phyloP scores from a whole-genome alignment of 192 early-diverging fungal genomes.

The Cladochytrium replicatum region DNA sequence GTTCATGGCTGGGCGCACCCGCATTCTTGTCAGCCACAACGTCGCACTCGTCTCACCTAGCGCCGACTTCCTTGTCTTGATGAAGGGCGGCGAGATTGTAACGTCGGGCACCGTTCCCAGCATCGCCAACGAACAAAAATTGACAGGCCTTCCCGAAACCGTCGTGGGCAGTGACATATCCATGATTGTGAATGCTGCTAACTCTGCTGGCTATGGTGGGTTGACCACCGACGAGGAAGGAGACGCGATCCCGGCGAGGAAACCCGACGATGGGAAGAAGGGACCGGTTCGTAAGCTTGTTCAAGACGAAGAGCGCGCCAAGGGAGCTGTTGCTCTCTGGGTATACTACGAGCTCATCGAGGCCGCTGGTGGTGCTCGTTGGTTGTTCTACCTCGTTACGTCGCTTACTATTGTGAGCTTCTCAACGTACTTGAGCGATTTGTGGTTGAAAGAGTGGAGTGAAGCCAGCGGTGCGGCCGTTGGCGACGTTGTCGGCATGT shows the following conservation, averaged over 20 bases:
- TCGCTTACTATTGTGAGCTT: conserved; percentile 7
- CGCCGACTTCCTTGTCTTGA: conserved; percentile 28
- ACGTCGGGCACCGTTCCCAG: conserved; percentile 18
- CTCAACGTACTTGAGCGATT: conserved; percentile 20
- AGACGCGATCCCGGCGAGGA: no score
- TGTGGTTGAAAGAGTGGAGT: conserved; percentile 33
- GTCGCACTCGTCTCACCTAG: conserved; percentile 29
- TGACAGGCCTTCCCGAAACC: conserved; percentile 5
- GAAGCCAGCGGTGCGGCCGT: conserved; percentile 7
- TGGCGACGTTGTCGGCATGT: not conserved
- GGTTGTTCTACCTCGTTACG: conserved; percentile 13
- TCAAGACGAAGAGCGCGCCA: conserved; percentile 24
- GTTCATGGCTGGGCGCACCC: conserved; percentile 65
- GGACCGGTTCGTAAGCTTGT: conserved; percentile 25
- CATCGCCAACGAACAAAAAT: conserved; percentile 7
- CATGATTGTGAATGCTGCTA: no score
- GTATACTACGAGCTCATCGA: conserved; percentile 30
- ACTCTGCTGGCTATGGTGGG: not conserved
- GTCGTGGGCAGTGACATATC: conserved; percentile 11
- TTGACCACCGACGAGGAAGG: not conserved
- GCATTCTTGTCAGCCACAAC: conserved; percentile 83
- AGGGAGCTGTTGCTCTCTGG: conserved; percentile 27
- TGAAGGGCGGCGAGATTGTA: conserved; percentile 26
- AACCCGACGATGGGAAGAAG: no score
- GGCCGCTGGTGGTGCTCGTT: conserved; percentile 34